Evolutionary conservation across 495 filamentous ascomycete species (phyloP), one percentile per base, ranked within the genome.

Genomic region (Gamarada debralockiae): DNA sequence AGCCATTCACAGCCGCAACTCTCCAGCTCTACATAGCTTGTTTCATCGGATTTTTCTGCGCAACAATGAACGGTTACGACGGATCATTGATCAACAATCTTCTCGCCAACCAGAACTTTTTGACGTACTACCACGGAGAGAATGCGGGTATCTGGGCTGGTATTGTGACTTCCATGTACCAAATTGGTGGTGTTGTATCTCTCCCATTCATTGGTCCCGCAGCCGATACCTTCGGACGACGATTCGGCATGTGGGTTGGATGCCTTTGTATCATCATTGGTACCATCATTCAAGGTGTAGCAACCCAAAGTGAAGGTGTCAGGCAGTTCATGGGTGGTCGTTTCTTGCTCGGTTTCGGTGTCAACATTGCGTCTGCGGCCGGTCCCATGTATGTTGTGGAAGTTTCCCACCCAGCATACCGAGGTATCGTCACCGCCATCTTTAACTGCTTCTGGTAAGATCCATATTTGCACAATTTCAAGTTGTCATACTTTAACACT

Each of bases 371-470:
- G 31, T 77, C 79, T 31, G 79, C 83, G 18, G 86, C 86, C 2
- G 86, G 83, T 0, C 88, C 87, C 0, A 78, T 84, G 21, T 90
- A 89, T 58, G 83, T 89, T 18, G 81, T 82, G 1, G 88, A 92
- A 66, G 84, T 90, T 59, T 80, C 84, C 5, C 86, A 90, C 57
- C 87, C 88, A 9, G 78, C 79, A 12, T 87, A 81, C 62, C 80
- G 87, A 48, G 86, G 84, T 9, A 77, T 83, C 13, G 68, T 91
- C 38, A 82, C 80, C 3, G 83, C 77, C n/a, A 72, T 85, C 55
- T 81, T 78, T 60, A 83, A 81, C 61, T 72, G 78, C 65, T 74
- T 80, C 70, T 84, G 61, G 61, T 59, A 48, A 31, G 59, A 36
- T n/a, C 7, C 15, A n/a, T 31, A 22, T 20, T 29, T 48, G 5